Percentiles rank a stretch among this genome's conserved stretches.
Conservation (phyloP, 2,329 filamentous ascomycete genomes). For the Arthroderma sp. region DNA sequence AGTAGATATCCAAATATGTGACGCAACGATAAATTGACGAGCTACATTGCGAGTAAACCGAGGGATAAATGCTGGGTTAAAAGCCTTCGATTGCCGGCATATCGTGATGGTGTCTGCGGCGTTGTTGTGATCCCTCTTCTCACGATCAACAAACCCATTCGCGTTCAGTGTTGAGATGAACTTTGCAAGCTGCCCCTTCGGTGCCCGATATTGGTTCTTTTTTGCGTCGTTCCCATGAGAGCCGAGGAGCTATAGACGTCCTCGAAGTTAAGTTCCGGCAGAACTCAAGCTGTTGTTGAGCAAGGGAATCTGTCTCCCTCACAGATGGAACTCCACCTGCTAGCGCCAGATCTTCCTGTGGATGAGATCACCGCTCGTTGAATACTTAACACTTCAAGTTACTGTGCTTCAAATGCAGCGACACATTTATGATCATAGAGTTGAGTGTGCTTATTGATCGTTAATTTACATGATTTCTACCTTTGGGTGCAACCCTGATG, state of each 20-base stretch:
- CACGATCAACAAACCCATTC: background rate
- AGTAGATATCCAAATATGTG: too few species aligned
- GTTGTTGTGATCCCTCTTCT: slow-evolving; percentile 13
- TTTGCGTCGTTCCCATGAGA: background rate
- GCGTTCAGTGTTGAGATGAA: too few species aligned
- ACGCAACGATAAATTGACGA: background rate
- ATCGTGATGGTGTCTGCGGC: slow-evolving; percentile 14
- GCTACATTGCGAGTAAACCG: slow-evolving; percentile 6
- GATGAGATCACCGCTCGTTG: too few species aligned
- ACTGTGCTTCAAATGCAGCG: too few species aligned
- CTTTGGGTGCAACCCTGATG: too few species aligned
- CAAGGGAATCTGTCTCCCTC: background rate
- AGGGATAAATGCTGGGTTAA: slow-evolving; percentile 3
- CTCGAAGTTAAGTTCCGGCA: background rate
- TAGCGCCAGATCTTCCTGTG: too few species aligned
- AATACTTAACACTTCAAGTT: too few species aligned
- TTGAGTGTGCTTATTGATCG: too few species aligned
- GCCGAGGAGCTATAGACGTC: too few species aligned
- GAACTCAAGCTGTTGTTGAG: background rate
- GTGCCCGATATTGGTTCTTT: background rate
- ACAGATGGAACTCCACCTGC: background rate
- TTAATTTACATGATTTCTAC: too few species aligned
- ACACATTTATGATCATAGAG: too few species aligned
- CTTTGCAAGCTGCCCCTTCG: too few species aligned
- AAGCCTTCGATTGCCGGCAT: background rate